Percentiles rank a stretch among this genome's conserved stretches.
phyloP scores from a whole-genome alignment of 192 early-diverging fungal genomes.

The Coemansia sp. region DNA sequence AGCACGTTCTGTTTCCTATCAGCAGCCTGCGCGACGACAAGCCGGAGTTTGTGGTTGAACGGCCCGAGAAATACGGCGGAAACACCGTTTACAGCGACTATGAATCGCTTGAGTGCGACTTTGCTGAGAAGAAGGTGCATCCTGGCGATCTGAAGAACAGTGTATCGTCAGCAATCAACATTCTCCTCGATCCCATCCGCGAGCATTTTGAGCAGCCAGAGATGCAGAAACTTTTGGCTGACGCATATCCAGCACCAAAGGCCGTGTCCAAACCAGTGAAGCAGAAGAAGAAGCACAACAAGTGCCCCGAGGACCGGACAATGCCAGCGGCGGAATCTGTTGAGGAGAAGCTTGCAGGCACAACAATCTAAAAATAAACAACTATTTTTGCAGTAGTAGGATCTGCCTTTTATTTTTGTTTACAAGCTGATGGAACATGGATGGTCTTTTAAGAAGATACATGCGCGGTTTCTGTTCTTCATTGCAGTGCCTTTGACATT shows the following conservation, averaged over 20 bases:
- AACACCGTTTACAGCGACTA: constrained; percentile 71
- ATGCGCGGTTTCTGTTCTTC: neutral
- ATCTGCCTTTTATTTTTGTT: neutral
- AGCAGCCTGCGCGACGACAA: constrained; percentile 62
- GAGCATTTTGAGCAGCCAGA: constrained; percentile 71
- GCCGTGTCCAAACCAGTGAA: constrained; percentile 59
- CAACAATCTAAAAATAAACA: constrained; percentile 20
- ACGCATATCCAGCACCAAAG: constrained; percentile 80
- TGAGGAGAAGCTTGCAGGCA: constrained; percentile 30
- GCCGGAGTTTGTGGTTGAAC: constrained; percentile 63
- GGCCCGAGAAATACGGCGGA: constrained; percentile 92
- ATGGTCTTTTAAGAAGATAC: too few species aligned
- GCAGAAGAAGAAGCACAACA: constrained; percentile 61
- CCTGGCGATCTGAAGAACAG: constrained; percentile 94
- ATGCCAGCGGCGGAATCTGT: constrained; percentile 10
- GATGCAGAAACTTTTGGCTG: constrained; percentile 67
- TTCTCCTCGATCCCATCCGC: constrained; percentile 85
- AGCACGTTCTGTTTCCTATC: constrained; percentile 88
- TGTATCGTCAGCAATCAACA: constrained; percentile 80
- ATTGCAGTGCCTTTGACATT: neutral
- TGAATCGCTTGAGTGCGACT: constrained; percentile 80
- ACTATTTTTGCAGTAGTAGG: too few species aligned
- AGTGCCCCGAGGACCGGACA: constrained; percentile 26
- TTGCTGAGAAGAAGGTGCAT: constrained; percentile 82
- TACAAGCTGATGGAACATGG: neutral